phyloP scores from a whole-genome alignment of 805 yeast genomes.

The Kuraishia molischiana region DNA sequence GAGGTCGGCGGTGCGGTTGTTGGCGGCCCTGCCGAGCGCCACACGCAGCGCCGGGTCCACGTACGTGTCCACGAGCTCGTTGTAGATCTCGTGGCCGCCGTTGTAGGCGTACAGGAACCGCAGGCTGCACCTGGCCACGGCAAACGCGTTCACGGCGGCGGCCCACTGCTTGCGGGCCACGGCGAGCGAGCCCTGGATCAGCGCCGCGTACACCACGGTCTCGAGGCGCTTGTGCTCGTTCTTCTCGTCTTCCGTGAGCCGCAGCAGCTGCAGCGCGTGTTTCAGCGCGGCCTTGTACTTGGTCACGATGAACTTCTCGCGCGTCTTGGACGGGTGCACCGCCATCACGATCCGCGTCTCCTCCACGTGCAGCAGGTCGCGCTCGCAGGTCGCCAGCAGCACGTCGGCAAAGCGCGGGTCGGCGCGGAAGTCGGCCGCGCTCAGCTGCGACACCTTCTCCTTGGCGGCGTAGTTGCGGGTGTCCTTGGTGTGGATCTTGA shows the following conservation, averaged over 20 bases:
- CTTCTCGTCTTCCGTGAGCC: conserved; percentile 27
- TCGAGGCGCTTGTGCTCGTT: conserved; percentile 25
- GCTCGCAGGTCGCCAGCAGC: conserved; percentile 61
- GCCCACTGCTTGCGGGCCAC: conserved; percentile 48
- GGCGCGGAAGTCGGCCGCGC: conserved; percentile 35
- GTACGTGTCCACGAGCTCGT: conserved; percentile 44
- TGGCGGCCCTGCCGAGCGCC: conserved; percentile 10
- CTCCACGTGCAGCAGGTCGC: conserved; percentile 62
- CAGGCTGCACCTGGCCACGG: conserved; percentile 54
- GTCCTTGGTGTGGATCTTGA: conserved; percentile 55
- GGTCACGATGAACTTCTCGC: conserved; percentile 44
- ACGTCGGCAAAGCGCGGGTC: conserved; percentile 48
- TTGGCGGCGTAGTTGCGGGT: conserved; percentile 49
- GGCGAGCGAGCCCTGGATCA: conserved; percentile 28
- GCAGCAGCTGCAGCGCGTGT: conserved; percentile 31
- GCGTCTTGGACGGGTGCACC: conserved; percentile 35
- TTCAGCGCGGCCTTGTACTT: conserved; percentile 58
- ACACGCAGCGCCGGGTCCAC: conserved; percentile 57
- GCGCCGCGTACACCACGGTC: conserved; percentile 22
- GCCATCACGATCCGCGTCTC: conserved; percentile 50
- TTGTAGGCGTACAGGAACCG: conserved; percentile 34
- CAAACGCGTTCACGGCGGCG: conserved; percentile 37
- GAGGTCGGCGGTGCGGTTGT: conserved; percentile 32
- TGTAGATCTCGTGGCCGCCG: conserved; percentile 28
- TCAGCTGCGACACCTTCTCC: conserved; percentile 35